Percentiles rank a stretch among this genome's conserved stretches.
These are phyloP conservation scores for Aegilops sharonensis DNA, from an alignment of 176 grass and related monocot species.

Conservation along the genomic window DNA sequence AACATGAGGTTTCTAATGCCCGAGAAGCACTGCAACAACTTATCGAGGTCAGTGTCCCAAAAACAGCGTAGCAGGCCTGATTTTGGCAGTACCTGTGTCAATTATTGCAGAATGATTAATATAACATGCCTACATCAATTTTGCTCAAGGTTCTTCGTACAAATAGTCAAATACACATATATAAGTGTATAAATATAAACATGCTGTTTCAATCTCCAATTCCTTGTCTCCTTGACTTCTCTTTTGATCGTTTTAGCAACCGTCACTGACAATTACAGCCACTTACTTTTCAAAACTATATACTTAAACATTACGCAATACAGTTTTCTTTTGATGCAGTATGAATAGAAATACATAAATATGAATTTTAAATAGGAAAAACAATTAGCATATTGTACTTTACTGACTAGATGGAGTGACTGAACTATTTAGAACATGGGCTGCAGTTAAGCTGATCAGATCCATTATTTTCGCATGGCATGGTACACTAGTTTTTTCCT, in stretches of 20 bases:
- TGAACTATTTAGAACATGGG: background rate
- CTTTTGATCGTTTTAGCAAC: background rate
- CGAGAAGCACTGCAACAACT: constrained; percentile 95
- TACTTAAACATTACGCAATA: background rate
- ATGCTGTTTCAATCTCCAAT: background rate
- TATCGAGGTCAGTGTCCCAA: constrained; percentile 36
- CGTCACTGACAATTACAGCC: background rate
- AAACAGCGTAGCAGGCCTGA: background rate
- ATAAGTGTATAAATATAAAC: background rate
- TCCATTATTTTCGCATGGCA: background rate
- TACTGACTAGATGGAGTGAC: background rate
- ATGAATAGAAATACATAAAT: background rate
- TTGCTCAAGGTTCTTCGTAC: background rate
- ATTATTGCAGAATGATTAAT: background rate
- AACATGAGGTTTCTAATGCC: constrained; percentile 82
- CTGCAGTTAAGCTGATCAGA: background rate
- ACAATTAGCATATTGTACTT: background rate
- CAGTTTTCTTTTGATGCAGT: background rate
- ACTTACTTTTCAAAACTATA: background rate
- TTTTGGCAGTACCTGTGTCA: background rate
- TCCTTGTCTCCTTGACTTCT: background rate
- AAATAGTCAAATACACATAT: background rate
- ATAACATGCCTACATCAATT: background rate
- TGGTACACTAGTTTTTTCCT: background rate
- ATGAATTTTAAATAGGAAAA: constrained; percentile 13